Percentiles rank a stretch among this genome's conserved stretches.
Evolutionary conservation across 768 basidiomycete species (phyloP).

Genomic region (Lentinula edodes): DNA sequence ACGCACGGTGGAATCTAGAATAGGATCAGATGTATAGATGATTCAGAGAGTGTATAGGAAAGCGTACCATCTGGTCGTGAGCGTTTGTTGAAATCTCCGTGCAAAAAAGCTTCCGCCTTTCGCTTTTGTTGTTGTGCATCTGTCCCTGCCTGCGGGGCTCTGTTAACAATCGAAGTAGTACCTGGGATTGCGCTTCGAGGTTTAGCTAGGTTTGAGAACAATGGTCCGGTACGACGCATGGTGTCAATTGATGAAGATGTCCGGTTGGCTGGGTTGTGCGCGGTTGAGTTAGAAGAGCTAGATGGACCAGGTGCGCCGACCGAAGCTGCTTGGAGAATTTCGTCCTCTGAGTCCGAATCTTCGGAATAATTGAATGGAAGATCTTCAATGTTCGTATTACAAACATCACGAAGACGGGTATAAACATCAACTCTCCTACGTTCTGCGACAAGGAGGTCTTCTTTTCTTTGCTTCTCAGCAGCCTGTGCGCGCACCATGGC

Average conservation of each 20-base stretch:
- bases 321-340: neutral
- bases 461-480: neutral
- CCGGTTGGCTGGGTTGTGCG: too few relatives aligned
- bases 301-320: neutral
- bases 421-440: too few relatives aligned
- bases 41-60: neutral
- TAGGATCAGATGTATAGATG: too few relatives aligned
- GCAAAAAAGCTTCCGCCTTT: neutral
- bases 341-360: neutral
- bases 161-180: neutral
- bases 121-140: neutral
- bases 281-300: neutral
- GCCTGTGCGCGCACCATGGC: neutral
- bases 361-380: neutral
- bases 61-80: neutral
- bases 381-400: neutral
- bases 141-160: neutral
- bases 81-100: neutral
- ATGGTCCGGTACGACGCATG: too few relatives aligned
- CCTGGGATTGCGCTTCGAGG: neutral
- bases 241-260: too few relatives aligned
- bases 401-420: neutral
- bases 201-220: neutral
- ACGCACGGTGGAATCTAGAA: too few relatives aligned
- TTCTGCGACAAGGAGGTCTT: neutral